phyloP scores from a whole-genome alignment of 495 filamentous ascomycete genomes.

The Lepidopterella palustris region DNA sequence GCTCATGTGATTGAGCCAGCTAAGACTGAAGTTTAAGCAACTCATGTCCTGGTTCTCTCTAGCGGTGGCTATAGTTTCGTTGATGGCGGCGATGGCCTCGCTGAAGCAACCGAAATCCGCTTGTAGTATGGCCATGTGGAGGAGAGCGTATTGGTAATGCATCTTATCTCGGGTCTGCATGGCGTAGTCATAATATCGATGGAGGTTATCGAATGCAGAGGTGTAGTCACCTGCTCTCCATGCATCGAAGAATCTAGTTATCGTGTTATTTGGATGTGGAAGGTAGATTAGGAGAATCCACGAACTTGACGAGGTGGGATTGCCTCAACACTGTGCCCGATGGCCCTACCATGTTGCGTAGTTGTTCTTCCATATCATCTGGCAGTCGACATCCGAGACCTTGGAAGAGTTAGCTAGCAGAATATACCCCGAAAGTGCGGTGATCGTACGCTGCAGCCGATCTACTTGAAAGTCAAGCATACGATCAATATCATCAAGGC shows the following conservation, averaged over 20 bases:
- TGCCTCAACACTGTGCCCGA: constrained; percentile 63
- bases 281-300: constrained; percentile 7
- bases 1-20: constrained; percentile 95
- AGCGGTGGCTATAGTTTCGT: constrained; percentile 85
- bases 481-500: constrained; percentile 76
- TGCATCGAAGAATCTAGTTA: constrained; percentile 68
- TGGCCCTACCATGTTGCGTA: constrained; percentile 59
- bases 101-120: constrained; percentile 89
- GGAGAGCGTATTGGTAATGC: constrained; percentile 95
- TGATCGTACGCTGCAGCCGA: constrained; percentile 66
- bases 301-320: constrained; percentile 67
- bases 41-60: constrained; percentile 86
- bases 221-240: constrained; percentile 90
- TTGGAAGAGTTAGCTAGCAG: constrained; percentile 24
- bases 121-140: constrained; percentile 88
- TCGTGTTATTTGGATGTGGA: constrained; percentile 5
- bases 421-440: background rate
- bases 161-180: constrained; percentile 78
- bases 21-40: constrained; percentile 91
- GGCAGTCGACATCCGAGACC: constrained; percentile 65
- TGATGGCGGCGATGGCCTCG: constrained; percentile 88
- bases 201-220: constrained; percentile 80
- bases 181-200: constrained; percentile 95
- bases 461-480: constrained; percentile 83
- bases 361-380: constrained; percentile 56